Evolutionary conservation across 768 basidiomycete species (phyloP), one percentile per base, ranked within the genome.

Genomic region (Russula griseocarnosa): DNA sequence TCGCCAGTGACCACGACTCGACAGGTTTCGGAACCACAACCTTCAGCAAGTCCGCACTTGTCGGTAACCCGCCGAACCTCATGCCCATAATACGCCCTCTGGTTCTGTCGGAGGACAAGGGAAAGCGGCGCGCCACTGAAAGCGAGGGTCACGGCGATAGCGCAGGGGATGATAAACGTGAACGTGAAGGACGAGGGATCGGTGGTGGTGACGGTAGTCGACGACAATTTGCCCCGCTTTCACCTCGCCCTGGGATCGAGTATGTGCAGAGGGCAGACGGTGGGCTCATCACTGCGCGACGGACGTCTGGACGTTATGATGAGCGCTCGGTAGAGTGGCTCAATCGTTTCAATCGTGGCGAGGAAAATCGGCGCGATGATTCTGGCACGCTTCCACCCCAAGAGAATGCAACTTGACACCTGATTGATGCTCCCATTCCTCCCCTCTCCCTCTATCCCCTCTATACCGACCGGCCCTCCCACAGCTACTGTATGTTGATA

Each of bases 201-300:
- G 13, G 20, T 10, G 30, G 26, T 28, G 32, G 34, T 28, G 34
- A 34, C 20, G 32, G 53, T 2, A 18, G 42, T 26, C 42, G 20
- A 47, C 46, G 57, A 18, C 59, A 36, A 32, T 67, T 67, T 30
- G 60, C 57, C 20, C 56, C 38, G 22, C 64, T 61, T 1, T 34
- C 52, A 11, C 59, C 67, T 10, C 60, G 65, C 9, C 9, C 47
- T 3, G 67, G 64, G 4, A 42, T 60, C 42, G 61, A 62, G 57
- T 42, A 66, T 34, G 59, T 61, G 50, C 53, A 47, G n/a, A 52
- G 36, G n/a, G n/a, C 20, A 3, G 59, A 34, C 7, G 67, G 65
- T 14, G 65, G 67, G 16, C 51, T 67, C 30, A 2, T 59, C 36
- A 59, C 57, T 36, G 59, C 61, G 38, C 52, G 47, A 18, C 55